Conservation (phyloP, 441 rosid species). For the Omphalea diandra region DNA sequence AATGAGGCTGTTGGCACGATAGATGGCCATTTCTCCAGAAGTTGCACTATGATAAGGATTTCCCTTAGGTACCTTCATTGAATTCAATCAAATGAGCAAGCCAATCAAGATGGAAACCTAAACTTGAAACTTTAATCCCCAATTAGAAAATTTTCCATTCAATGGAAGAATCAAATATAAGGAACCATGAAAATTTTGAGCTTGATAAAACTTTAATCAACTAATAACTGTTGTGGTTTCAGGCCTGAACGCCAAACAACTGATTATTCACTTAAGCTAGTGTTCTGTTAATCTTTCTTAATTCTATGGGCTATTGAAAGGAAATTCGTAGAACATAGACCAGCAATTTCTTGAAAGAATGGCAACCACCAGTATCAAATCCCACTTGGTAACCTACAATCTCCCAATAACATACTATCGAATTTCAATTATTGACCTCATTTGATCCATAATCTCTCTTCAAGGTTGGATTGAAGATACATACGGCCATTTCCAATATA, state of each 20-base stretch:
- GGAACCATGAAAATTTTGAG: background rate
- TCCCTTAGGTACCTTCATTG: conserved; percentile 81
- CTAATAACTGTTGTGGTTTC: background rate
- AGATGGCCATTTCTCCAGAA: conserved; percentile 97
- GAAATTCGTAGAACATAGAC: background rate
- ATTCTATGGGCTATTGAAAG: background rate
- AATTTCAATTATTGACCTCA: background rate
- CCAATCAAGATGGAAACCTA: background rate
- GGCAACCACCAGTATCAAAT: background rate
- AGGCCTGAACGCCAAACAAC: too few relatives aligned
- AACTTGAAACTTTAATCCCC: background rate
- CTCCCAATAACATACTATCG: background rate
- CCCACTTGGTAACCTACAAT: background rate
- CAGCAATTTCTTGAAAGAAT: background rate
- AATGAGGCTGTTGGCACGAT: conserved; percentile 75
- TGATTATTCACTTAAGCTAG: background rate
- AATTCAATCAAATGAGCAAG: background rate
- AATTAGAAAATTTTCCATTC: background rate
- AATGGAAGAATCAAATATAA: background rate
- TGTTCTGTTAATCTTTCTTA: background rate
- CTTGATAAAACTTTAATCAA: background rate
- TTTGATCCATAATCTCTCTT: background rate
- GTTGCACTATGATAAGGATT: conserved; percentile 97
- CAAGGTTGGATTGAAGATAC: background rate
- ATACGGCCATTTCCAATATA: background rate